phyloP scores from a whole-genome alignment of 2,329 filamentous ascomycete species.

The Colletotrichum musicola region DNA sequence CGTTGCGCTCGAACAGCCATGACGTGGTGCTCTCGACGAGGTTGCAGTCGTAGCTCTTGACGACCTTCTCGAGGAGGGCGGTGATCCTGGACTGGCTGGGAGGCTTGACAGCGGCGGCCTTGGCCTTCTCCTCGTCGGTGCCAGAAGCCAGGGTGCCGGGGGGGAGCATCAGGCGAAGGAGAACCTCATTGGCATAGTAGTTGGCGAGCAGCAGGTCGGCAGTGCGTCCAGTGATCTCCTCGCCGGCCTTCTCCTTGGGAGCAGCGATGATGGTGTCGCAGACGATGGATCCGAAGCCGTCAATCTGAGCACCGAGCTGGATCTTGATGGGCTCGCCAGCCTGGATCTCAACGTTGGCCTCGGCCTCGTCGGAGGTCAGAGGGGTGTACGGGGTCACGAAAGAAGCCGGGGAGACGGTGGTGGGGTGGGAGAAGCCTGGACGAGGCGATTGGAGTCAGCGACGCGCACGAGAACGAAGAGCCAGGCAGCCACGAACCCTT shows the following conservation, averaged over 20 bases:
- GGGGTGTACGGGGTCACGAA: slow-evolving; percentile 98
- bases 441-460: slow-evolving; percentile 11
- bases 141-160: slow-evolving; percentile 86
- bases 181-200: slow-evolving; percentile 94
- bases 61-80: slow-evolving; percentile 88
- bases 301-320: slow-evolving; percentile 98
- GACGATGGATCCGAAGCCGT: slow-evolving; percentile 96
- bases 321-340: slow-evolving; percentile 93
- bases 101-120: slow-evolving; percentile 84
- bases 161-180: slow-evolving; percentile 90
- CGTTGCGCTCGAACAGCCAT: slow-evolving; percentile 96
- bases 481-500: slow-evolving; percentile 75
- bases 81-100: slow-evolving; percentile 90
- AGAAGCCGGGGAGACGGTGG: slow-evolving; percentile 92
- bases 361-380: slow-evolving; percentile 85
- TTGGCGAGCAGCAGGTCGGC: slow-evolving; percentile 93
- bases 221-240: slow-evolving; percentile 78
- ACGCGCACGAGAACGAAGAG: slow-evolving; percentile 30
- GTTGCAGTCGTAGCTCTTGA: slow-evolving; percentile 90
- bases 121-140: slow-evolving; percentile 95
- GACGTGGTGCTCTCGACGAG: slow-evolving; percentile 98
- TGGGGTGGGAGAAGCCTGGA: slow-evolving; percentile 89
- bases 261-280: slow-evolving; percentile 90
- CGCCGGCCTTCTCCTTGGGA: slow-evolving; percentile 69
- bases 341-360: slow-evolving; percentile 85